Base-by-base conservation (phyloP, 148 eudicot genomes). In the Cornus florida region DNA sequence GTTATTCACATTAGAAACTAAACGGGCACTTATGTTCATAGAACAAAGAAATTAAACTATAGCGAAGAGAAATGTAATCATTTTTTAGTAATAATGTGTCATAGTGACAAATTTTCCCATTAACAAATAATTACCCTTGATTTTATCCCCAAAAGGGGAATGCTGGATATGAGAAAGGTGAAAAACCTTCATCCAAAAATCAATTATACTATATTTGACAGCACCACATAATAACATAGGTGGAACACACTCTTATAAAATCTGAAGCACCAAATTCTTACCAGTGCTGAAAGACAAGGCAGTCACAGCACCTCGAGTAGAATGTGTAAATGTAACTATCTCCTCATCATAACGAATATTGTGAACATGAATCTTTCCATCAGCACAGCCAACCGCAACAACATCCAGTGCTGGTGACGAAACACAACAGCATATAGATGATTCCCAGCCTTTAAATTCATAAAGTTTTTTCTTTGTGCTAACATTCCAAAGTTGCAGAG, bases 331-430 rank as follows among this genome's bases (percentile, higher is more conserved):
- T 59, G 88, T 84, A 59, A 91, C 93, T 59, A 97, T 76, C 82
- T 94, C 98, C 85, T 94, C 92, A 84, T 97, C 98, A 83, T 87
- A 94, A 20, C 92, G 92, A 59, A 97, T 83, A 77, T 97, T 94
- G 79, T 92, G 98, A n/a, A 97, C 91, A 83, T 94, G 99, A 84
- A 97, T 89, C 75, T 89, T 94, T 81, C 99, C 99, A 88, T 97
- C 96, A 75, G 98, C 91, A 84, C 97, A 97, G 50, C 98, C 99
- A 74, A 94, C 88, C 43, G 98, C 99, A 78, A 97, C 87, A 87
- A 97, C 98, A 87, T 97, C 98, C n/a, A 97, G 86, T n/a, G 99
- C 99, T 16, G 99, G 99, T 11, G 99, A 97, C 43, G 97, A 85
- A 75, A 94, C 87, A 62, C 99, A 94, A 81, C 94, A 97, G 69